Evolutionary conservation across 2,329 filamentous ascomycete genomes (phyloP), one percentile per base, ranked within the genome.

Genomic region (Trichophyton mentagrophytes): DNA sequence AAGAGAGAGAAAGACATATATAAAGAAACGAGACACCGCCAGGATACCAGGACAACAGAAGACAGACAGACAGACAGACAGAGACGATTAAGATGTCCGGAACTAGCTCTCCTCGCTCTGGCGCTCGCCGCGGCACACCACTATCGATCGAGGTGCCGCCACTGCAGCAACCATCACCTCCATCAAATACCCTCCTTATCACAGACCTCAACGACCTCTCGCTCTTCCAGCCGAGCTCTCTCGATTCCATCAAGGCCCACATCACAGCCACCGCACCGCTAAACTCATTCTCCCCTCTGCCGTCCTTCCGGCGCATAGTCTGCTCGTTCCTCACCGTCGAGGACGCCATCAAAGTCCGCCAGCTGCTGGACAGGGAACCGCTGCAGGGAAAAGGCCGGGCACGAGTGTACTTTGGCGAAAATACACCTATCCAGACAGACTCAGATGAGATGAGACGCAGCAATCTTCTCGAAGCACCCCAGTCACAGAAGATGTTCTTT

Each of bases 401-500:
- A 3, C 73, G 73, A 47, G 74, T 78, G 67, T 59, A 59, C 42
- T 59, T 59, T 42, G 57, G 57, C 6, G 53, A 49, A 57, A 59
- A 17, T 79, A 82, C 73, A 83, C 68, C 46, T 63, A 69, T 61
- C 67, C 58, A 8, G 67, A 68, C 15, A 22, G 53, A 81, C 81
- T 33, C 77, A 80, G 8, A 72, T 81, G 64, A 72, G 6, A 64
- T 64, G 11, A 66, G 65, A 22, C 71, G 71, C 33, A 72, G 69
- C 53, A 76, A 78, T 58, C 77, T 82, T 61, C 75, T 84, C 8
- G 73, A 80, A 61, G 77, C 79, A 3, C 84, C 84, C 1, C 79
- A 84, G 61, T 74, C 77, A 58, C 78, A 82, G 62, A 85, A 84
- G 68, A 73, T 85, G 51, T 85, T 86, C 77, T 86, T 86, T 72